These are phyloP conservation scores for Maudiozyma humilis DNA, from an alignment of 1,139 yeast genomes.

Conservation along the genomic window DNA sequence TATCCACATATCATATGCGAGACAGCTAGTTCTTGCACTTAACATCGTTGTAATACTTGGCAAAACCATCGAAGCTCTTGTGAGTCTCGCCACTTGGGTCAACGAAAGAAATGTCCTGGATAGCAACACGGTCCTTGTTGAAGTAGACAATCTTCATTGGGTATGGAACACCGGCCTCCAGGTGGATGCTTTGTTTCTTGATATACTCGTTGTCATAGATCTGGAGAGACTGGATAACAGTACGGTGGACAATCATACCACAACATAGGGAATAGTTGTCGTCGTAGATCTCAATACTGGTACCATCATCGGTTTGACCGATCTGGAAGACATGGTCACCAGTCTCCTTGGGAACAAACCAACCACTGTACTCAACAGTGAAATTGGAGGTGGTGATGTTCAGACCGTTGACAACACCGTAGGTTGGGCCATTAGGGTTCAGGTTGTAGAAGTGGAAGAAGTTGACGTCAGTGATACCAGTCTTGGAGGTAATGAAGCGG, in stretches of 20 bases:
- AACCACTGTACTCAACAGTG: not conserved
- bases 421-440: not conserved
- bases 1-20: not conserved
- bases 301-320: not conserved
- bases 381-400: not conserved
- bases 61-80: not conserved
- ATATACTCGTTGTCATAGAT: not conserved
- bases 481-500: not conserved
- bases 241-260: not conserved
- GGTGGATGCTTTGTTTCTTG: not conserved
- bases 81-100: not conserved
- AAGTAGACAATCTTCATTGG: not conserved
- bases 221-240: not conserved
- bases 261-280: not conserved
- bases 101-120: not conserved
- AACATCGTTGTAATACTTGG: not conserved
- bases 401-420: not conserved
- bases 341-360: not conserved
- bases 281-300: not conserved
- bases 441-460: not conserved
- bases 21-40: not conserved
- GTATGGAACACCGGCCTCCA: not conserved
- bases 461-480: not conserved
- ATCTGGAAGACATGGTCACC: not conserved
- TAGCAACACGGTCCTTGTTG: not conserved